Conservation (phyloP, 2,329 filamentous ascomycete species). For the Arthrobotrys pseudoclavata region DNA sequence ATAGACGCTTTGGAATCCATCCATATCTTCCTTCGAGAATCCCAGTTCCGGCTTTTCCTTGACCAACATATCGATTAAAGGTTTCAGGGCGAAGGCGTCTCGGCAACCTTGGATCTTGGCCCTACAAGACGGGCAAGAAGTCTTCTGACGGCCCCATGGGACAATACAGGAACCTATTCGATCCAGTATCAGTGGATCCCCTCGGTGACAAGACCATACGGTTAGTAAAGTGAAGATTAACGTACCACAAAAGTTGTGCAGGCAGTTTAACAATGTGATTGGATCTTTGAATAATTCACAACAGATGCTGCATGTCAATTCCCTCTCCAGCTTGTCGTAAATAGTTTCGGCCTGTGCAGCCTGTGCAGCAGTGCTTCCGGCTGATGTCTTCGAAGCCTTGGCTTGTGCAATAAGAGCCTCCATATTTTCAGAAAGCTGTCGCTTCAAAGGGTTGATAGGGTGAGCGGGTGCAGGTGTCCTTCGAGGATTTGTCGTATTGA, state of each 20-base stretch:
- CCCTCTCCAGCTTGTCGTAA: conserved; percentile 55
- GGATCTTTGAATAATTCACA: conserved; percentile 93
- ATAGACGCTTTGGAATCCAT: conserved; percentile 12
- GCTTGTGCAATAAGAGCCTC: conserved; percentile 58
- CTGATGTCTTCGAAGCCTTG: conserved; percentile 44
- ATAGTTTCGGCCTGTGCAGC: conserved; percentile 48
- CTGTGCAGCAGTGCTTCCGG: conserved; percentile 43
- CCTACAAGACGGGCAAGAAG: conserved; percentile 46
- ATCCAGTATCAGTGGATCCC: too few relatives aligned
- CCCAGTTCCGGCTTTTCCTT: conserved; percentile 51
- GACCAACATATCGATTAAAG: conserved; percentile 54
- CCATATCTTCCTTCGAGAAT: conserved; percentile 40
- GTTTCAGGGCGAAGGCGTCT: conserved; percentile 55
- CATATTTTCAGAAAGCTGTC: conserved; percentile 59
- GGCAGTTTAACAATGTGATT: conserved; percentile 88
- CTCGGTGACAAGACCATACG: too few relatives aligned
- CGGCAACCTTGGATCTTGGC: conserved; percentile 20
- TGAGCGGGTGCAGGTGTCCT: conserved; percentile 26
- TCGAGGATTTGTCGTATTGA: conserved; percentile 22
- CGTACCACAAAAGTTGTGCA: conserved; percentile 90
- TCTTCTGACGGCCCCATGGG: conserved; percentile 42
- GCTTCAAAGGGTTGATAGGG: conserved; percentile 50
- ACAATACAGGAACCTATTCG: conserved; percentile 52
- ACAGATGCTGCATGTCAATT: conserved; percentile 74
- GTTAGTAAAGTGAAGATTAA: too few relatives aligned